A percentile compares a stretch with the other conserved stretches of the same genome.
Evolutionary conservation across 2,329 filamentous ascomycete genomes (phyloP).

Genomic region (Nigrograna mackinnonii): DNA sequence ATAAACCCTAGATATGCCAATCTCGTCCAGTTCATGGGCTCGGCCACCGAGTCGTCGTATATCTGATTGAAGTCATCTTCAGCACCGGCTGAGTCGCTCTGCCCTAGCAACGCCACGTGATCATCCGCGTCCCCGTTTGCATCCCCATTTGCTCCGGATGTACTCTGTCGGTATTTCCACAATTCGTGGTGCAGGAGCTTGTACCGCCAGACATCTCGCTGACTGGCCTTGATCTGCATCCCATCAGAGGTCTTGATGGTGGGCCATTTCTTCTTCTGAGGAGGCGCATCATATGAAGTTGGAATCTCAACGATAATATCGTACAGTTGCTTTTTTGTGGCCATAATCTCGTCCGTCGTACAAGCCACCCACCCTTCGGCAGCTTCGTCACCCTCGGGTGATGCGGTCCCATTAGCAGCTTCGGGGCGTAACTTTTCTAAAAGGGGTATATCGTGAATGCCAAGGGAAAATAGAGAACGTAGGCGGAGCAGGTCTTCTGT

Average conservation of each 20-base stretch:
- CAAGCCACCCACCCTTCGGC: constrained; percentile 82
- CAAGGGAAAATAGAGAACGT: constrained; percentile 86
- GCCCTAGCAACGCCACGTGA: constrained; percentile 21
- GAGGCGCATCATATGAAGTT: constrained; percentile 58
- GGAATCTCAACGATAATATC: constrained; percentile 88
- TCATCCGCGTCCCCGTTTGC: constrained; percentile 27
- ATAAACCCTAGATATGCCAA: constrained; percentile 83
- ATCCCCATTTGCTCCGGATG: constrained; percentile 3
- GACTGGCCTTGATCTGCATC: constrained; percentile 76
- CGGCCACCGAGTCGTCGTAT: constrained; percentile 49
- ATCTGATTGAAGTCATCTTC: constrained; percentile 40
- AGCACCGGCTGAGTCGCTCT: constrained; percentile 27
- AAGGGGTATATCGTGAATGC: constrained; percentile 87
- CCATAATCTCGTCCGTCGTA: constrained; percentile 91
- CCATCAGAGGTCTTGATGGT: constrained; percentile 68
- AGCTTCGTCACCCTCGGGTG: constrained; percentile 34
- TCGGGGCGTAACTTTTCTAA: constrained; percentile 66
- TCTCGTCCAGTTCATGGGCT: constrained; percentile 67
- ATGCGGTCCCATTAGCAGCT: constrained; percentile 41
- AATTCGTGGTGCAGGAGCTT: constrained; percentile 39
- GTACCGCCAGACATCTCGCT: constrained; percentile 82
- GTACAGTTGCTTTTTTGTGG: constrained; percentile 83
- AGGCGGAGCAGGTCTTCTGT: constrained; percentile 66
- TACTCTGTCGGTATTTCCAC: constrained; percentile 26
- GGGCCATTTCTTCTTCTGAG: constrained; percentile 70